These are phyloP conservation scores for Kalaharituber pfeilii DNA, from an alignment of 2,329 filamentous ascomycete species.

Conservation along the genomic window DNA sequence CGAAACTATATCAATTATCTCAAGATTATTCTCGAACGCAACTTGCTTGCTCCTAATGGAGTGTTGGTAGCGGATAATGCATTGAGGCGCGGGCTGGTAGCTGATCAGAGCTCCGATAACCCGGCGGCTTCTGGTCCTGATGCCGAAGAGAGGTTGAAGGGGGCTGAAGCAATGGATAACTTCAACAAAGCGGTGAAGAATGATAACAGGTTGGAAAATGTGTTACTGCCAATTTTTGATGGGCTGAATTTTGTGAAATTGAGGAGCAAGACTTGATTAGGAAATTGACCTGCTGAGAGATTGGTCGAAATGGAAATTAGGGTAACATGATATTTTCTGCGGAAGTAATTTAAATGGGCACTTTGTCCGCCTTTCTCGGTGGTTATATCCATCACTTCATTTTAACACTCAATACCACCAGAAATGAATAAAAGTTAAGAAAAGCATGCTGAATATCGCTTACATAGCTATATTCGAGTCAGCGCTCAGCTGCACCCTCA, in stretches of 20 bases:
- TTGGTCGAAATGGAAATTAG: too few species aligned
- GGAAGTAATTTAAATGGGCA: too few species aligned
- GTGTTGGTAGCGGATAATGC: conserved; percentile 40
- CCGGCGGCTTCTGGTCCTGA: neutral
- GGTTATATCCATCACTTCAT: too few species aligned
- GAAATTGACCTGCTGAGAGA: too few species aligned
- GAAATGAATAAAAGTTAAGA: too few species aligned
- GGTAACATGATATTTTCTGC: too few species aligned
- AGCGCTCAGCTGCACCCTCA: too few species aligned
- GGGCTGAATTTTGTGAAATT: conserved; percentile 26
- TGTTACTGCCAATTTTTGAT: conserved; percentile 29
- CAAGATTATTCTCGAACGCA: conserved; percentile 13
- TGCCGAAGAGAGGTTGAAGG: conserved; percentile 1
- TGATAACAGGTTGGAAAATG: conserved; percentile 26
- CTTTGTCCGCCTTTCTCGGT: too few species aligned
- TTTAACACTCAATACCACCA: too few species aligned
- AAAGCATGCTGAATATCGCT: too few species aligned
- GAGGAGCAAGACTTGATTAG: too few species aligned
- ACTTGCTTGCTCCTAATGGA: conserved; percentile 33
- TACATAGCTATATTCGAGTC: too few species aligned
- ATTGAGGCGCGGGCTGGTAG: conserved; percentile 34
- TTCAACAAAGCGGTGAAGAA: conserved; percentile 27
- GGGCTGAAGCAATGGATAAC: conserved; percentile 22
- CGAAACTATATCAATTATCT: conserved; percentile 19
- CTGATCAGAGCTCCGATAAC: conserved; percentile 26